Base-by-base conservation (phyloP, 805 yeast species). In the Spathaspora sp. region DNA sequence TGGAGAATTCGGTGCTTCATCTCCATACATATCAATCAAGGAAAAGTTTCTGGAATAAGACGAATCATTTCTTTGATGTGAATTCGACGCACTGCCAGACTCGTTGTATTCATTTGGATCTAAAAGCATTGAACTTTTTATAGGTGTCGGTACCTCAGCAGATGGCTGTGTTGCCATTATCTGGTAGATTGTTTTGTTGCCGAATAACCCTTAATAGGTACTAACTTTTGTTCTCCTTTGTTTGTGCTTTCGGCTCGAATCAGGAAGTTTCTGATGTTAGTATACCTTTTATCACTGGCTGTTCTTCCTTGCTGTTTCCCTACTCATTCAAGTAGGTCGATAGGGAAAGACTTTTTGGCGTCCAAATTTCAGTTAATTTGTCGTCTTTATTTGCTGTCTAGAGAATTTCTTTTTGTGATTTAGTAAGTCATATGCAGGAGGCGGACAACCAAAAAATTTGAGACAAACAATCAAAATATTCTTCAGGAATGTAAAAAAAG, bases 11-110 rank as follows among this genome's bases (percentile, higher is more conserved):
- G 17, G 18, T 11, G 40, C 40, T 35, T 35, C 40, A n/a, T n/a
- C 17, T 35, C 40, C 40, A 51, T 74, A 74, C 52, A 63, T 67
- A 50, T 73, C 74, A 20, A 74, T 59, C 16, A 74, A 52, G 14
- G 77, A 72, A 54, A 68, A 72, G 58, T 64, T 71, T 43, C 64
- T 58, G 7, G 77, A 71, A 52, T 63, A 61, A 7, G 60, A 59
- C 10, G 75, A 69, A 1, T 64, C 70, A 12, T 60, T 49, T 14
- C 76, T 60, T 43, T 58, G 67, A 50, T 68, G 75, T 26, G 40
- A 35, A 10, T 35, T 35, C 3, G 40, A 14, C 7, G 40, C 18
- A 14, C 8, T 9, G 40, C 14, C 17, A 35, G 40, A 14, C 9
- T 35, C 14, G 40, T 35, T 35, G 17, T 35, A 35, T 12, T 35